Conservation (phyloP, 352 stramenopile species). For the Peronospora destructor region DNA sequence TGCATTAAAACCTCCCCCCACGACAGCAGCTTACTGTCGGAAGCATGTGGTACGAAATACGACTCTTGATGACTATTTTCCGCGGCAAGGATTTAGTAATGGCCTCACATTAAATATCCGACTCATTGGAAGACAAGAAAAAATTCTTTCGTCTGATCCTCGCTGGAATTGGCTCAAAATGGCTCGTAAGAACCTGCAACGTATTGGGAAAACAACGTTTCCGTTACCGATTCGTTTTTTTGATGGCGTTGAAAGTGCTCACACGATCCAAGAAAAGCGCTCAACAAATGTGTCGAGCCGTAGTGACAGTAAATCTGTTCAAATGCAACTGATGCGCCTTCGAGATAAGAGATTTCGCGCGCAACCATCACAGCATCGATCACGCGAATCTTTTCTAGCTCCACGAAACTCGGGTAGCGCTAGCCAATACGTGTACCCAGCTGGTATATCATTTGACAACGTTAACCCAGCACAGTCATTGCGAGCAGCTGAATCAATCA, state of each 20-base stretch:
- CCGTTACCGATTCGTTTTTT: slow-evolving; percentile 1
- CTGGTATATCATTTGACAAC: slow-evolving; percentile 15
- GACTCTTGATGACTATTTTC: slow-evolving; percentile 38
- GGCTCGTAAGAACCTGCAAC: slow-evolving; percentile 30
- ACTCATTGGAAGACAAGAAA: slow-evolving; percentile 28
- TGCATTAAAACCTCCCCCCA: background rate
- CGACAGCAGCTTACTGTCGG: slow-evolving; percentile 1
- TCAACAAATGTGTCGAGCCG: slow-evolving; percentile 13
- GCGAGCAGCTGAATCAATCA: slow-evolving; percentile 1
- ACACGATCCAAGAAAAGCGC: slow-evolving; percentile 4
- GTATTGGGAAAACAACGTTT: background rate
- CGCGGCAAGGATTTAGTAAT: slow-evolving; percentile 5
- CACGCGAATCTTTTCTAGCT: slow-evolving; percentile 9
- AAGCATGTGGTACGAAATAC: slow-evolving; percentile 16
- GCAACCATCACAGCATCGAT: slow-evolving; percentile 5
- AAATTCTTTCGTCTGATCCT: slow-evolving; percentile 33
- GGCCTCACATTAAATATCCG: slow-evolving; percentile 33
- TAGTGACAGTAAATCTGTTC: slow-evolving; percentile 30
- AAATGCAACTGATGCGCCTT: slow-evolving; percentile 44
- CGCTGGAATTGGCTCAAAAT: slow-evolving; percentile 43
- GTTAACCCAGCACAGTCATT: slow-evolving; percentile 10
- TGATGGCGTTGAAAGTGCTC: slow-evolving; percentile 2
- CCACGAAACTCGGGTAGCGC: background rate
- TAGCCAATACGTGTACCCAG: slow-evolving; percentile 8
- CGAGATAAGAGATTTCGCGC: slow-evolving; percentile 38